Conservation (phyloP, 495 filamentous ascomycete genomes). For the Eremomyces bilateralis region DNA sequence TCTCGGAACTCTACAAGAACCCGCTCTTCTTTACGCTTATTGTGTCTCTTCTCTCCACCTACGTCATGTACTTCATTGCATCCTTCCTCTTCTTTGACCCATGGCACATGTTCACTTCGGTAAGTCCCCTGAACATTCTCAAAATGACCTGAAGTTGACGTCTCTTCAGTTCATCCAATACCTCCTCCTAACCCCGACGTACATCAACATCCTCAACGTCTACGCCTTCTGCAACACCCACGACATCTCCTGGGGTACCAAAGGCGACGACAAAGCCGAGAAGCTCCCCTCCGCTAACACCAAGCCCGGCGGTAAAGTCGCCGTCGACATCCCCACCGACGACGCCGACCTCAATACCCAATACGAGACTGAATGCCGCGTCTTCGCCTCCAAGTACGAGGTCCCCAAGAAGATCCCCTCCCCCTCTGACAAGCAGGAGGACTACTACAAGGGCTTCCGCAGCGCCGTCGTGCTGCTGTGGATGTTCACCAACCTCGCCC, state of each 20-base stretch:
- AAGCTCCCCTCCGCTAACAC: constrained; percentile 61
- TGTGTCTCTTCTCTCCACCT: constrained; percentile 76
- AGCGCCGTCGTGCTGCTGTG: constrained; percentile 79
- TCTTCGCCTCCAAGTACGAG: constrained; percentile 46
- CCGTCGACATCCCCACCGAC: constrained; percentile 80
- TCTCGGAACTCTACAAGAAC: constrained; percentile 60
- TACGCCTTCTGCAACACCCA: constrained; percentile 98
- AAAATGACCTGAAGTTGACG: neutral
- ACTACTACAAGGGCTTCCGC: constrained; percentile 94
- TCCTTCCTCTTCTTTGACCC: constrained; percentile 95
- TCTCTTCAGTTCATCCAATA: constrained; percentile 71
- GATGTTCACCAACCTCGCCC: constrained; percentile 91
- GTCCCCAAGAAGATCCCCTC: constrained; percentile 38
- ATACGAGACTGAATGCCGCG: constrained; percentile 66
- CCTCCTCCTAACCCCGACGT: constrained; percentile 80
- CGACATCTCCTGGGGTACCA: constrained; percentile 94
- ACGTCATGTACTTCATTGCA: constrained; percentile 77
- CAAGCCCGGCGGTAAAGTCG: constrained; percentile 81
- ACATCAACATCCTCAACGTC: constrained; percentile 92
- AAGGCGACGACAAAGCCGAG: constrained; percentile 76
- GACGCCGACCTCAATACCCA: constrained; percentile 73
- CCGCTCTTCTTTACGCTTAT: constrained; percentile 83
- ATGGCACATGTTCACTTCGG: constrained; percentile 92
- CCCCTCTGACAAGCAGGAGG: constrained; percentile 68
- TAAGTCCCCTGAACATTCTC: constrained; percentile 5